These are phyloP conservation scores for Chlorella sp. DNA, from an alignment of 139 green algal genomes.

Conservation along the genomic window DNA sequence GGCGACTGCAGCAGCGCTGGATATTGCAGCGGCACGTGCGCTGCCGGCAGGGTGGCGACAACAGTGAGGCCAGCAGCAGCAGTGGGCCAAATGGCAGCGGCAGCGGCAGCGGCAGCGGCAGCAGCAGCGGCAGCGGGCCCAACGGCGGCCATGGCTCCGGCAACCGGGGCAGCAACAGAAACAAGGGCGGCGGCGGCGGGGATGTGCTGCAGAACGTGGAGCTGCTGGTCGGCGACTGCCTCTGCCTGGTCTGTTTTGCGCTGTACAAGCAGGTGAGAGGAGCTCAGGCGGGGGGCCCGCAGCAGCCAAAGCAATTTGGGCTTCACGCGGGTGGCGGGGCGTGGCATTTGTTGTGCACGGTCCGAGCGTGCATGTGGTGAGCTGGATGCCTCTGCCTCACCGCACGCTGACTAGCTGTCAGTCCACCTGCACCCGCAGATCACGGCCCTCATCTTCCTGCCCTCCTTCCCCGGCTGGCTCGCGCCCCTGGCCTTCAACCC, in stretches of 20 bases:
- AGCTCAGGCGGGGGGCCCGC: too few relatives aligned
- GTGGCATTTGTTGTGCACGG: too few relatives aligned
- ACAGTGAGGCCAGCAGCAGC: too few relatives aligned
- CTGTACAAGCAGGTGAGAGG: slow-evolving; percentile 77
- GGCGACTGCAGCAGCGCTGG: not conserved
- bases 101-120: not conserved
- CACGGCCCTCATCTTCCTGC: slow-evolving; percentile 60
- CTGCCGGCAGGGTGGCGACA: not conserved
- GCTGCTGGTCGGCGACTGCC: slow-evolving; percentile 67
- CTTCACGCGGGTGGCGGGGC: too few relatives aligned
- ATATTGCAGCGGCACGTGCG: not conserved
- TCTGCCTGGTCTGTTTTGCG: slow-evolving; percentile 61
- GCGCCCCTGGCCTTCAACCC: slow-evolving; percentile 72
- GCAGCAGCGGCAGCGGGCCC: not conserved
- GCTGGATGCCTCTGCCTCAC: not conserved
- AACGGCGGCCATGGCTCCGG: not conserved
- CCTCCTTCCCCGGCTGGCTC: slow-evolving; percentile 73
- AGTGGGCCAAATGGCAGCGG: not conserved
- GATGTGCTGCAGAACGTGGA: slow-evolving; percentile 58
- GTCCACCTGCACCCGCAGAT: slow-evolving; percentile 47
- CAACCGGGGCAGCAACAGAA: not conserved
- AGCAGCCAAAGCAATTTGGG: too few relatives aligned
- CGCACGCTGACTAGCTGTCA: not conserved
- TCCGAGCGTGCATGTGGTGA: too few relatives aligned
- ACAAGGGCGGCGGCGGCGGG: not conserved